Conservation (phyloP, 768 basidiomycete genomes). For the Lactarius sp. region DNA sequence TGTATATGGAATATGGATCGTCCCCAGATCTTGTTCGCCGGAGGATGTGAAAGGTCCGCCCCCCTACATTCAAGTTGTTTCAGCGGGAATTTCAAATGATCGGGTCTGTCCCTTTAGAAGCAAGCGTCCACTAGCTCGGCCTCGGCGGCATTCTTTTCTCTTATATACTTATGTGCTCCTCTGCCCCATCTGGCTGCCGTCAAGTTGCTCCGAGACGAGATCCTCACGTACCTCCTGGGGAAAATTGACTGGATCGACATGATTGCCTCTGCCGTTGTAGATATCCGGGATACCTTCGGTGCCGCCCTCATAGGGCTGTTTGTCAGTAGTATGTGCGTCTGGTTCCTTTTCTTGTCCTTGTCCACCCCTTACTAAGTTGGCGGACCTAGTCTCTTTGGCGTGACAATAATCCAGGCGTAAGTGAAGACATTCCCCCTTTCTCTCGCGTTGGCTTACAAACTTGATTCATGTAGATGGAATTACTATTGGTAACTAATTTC, state of each 20-base stretch:
- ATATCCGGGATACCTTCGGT: conserved; percentile 1
- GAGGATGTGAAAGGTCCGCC: too few species aligned
- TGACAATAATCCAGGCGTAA: conserved; percentile 10
- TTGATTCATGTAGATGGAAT: background rate
- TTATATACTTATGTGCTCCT: too few species aligned
- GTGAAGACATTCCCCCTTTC: background rate
- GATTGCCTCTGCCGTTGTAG: background rate
- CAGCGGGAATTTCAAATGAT: too few species aligned
- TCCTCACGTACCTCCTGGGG: too few species aligned
- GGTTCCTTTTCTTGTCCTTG: background rate
- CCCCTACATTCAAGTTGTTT: too few species aligned
- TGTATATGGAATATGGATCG: too few species aligned
- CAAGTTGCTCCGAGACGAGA: too few species aligned
- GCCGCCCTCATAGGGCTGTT: conserved; percentile 1
- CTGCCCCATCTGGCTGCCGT: too few species aligned
- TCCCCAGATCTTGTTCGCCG: too few species aligned
- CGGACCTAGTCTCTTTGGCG: conserved; percentile 1
- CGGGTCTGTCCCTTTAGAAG: too few species aligned
- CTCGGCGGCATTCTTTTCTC: too few species aligned
- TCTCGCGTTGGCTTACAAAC: background rate
- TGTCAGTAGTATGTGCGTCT: conserved; percentile 3
- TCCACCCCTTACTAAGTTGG: background rate
- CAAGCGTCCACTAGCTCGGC: too few species aligned
- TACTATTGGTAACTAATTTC: background rate
- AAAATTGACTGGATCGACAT: background rate